Evolutionary conservation across 225 moss, liverwort and hornwort genomes (phyloP), one percentile per base, ranked within the genome.

Genomic region (Anthoceros angustus): DNA sequence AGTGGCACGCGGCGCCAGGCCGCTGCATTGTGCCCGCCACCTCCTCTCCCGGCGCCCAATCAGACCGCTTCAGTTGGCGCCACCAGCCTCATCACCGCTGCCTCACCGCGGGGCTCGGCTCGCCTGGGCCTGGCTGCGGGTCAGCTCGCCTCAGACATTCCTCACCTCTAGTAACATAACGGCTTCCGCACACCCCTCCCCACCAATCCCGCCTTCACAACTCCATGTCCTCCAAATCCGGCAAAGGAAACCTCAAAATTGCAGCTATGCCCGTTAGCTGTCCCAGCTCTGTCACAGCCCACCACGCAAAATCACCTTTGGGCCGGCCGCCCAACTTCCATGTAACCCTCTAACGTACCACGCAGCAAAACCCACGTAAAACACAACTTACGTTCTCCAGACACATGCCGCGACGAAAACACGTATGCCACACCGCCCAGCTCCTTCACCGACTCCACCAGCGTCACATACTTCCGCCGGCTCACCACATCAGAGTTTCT

Each of bases 161-260:
- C 32, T 32, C 32, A 32, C 1, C 32, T 32, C 32, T 32, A 32
- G n/a, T 32, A 32, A 32, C 32, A 32, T 4, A 1, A 32, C 32
- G 32, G 32, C 32, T 32, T 32, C 32, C 32, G 32, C 32, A 4
- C 32, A 32, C 32, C 32, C 32, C 32, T 32, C 32, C 32, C 32
- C 32, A 32, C 4, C 32, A 32, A 32, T 32, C 46, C 46, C 5
- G 12, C 55, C 23, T 15, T 79, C 73, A 86, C 12, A 86, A 77
- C 73, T 98, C 95, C 89, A 92, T 83, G 40, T 98, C 95, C 75
- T 98, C 95, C 66, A 98, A 68, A 70, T 98, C 95, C 39, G 95
- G 95, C 72, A 92, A 76, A 7, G 95, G 95, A 74, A 98, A 98
- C 15, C 92, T 83, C 66, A 98, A 72, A 24, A 92, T 87, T 23